These are phyloP conservation scores for Truncatella angustata DNA, from an alignment of 2,329 filamentous ascomycete genomes.

Conservation along the genomic window DNA sequence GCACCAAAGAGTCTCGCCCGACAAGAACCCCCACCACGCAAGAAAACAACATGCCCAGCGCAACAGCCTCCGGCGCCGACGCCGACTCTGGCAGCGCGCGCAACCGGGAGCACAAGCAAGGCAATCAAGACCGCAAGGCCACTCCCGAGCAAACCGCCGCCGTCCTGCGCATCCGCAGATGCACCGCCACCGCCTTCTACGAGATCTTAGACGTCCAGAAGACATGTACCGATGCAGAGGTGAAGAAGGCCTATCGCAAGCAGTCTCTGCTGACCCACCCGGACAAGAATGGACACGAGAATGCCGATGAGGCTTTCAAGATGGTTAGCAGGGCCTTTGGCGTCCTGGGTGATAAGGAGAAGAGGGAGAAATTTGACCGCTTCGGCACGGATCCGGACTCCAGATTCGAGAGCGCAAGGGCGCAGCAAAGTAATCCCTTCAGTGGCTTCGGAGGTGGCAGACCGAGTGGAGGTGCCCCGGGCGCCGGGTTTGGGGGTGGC, in stretches of 20 bases:
- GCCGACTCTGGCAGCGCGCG: conserved; percentile 41
- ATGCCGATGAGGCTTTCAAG: conserved; percentile 98
- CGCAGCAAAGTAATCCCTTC: conserved; percentile 64
- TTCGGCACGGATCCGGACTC: conserved; percentile 92
- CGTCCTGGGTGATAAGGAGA: conserved; percentile 88
- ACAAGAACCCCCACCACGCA: not conserved
- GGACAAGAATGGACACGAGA: conserved; percentile 95
- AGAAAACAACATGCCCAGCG: conserved; percentile 40
- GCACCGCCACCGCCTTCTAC: conserved; percentile 85
- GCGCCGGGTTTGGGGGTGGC: conserved; percentile 49
- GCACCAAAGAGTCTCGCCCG: not conserved
- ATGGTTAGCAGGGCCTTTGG: conserved; percentile 94
- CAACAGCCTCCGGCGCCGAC: conserved; percentile 54
- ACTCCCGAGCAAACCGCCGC: conserved; percentile 90
- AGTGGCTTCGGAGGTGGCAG: conserved; percentile 29
- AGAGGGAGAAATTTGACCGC: conserved; percentile 83
- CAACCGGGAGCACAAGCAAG: conserved; percentile 69
- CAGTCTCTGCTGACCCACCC: conserved; percentile 92
- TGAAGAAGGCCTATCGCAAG: conserved; percentile 98
- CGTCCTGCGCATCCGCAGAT: conserved; percentile 83
- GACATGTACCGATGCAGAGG: conserved; percentile 74
- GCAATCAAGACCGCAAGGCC: conserved; percentile 72
- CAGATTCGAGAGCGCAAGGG: conserved; percentile 68
- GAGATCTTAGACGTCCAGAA: conserved; percentile 77
- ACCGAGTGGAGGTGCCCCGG: conserved; percentile 35